A percentile compares a stretch with the other conserved stretches of the same genome.
Conservation (phyloP, 345 rosid species). For the Aurinia saxatilis region DNA sequence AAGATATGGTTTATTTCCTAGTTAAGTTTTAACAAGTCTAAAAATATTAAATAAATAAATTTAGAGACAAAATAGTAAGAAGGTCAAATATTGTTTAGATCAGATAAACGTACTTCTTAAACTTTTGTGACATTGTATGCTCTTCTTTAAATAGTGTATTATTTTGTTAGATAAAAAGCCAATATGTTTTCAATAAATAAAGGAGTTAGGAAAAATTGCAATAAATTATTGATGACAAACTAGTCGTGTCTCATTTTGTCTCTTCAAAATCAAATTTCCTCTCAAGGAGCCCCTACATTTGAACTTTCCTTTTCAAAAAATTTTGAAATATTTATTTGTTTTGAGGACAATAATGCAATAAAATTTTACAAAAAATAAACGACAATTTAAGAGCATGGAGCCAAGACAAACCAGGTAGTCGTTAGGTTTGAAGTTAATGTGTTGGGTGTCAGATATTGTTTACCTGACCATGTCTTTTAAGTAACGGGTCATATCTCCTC, state of each 20-base stretch:
- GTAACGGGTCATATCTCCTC: conserved; percentile 15
- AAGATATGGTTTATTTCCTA: too few species aligned
- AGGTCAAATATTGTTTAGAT: too few species aligned
- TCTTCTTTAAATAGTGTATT: too few species aligned
- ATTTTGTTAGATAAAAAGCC: too few species aligned
- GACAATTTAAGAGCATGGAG: conserved; percentile 26
- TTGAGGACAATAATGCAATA: background rate
- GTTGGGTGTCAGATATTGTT: conserved; percentile 27
- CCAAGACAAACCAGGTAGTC: conserved; percentile 29
- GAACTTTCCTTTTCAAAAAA: conserved; percentile 20
- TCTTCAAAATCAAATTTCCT: conserved; percentile 25
- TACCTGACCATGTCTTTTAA: conserved; percentile 33
- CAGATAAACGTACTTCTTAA: too few species aligned
- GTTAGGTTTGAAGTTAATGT: conserved; percentile 35
- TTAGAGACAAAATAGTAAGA: too few species aligned
- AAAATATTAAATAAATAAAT: too few species aligned
- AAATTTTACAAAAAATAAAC: conserved; percentile 8
- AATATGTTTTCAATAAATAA: background rate
- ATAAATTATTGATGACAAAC: conserved; percentile 24
- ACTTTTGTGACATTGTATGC: too few species aligned
- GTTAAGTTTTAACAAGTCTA: too few species aligned
- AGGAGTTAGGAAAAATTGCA: conserved; percentile 11
- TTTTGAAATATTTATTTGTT: background rate
- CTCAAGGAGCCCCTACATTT: conserved; percentile 17
- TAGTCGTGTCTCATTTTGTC: conserved; percentile 27